A percentile compares a stretch with the other conserved stretches of the same genome.
These are phyloP conservation scores for Penicillium bialowiezense DNA, from an alignment of 495 filamentous ascomycete species.

Conservation along the genomic window DNA sequence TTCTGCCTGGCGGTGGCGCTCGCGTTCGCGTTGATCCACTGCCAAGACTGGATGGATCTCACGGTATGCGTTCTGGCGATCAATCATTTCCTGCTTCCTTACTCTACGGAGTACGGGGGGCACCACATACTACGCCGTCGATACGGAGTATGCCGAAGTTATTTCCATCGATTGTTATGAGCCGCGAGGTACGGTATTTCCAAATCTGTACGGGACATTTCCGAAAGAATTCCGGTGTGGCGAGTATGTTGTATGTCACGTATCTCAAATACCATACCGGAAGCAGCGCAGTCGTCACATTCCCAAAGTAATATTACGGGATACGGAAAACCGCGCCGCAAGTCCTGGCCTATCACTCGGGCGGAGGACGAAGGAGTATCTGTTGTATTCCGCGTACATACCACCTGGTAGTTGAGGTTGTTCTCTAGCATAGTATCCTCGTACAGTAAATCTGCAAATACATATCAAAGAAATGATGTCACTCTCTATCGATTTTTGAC, in stretches of 20 bases:
- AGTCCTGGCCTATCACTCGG: background rate
- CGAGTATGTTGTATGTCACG: constrained; percentile 10
- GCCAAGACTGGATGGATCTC: constrained; percentile 26
- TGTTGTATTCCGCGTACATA: too few species aligned
- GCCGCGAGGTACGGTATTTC: background rate
- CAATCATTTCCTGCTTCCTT: constrained; percentile 3
- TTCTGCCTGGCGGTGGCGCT: constrained; percentile 21
- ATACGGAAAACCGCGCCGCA: background rate
- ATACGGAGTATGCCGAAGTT: background rate
- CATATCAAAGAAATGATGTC: constrained; percentile 19
- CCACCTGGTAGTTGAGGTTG: constrained; percentile 7
- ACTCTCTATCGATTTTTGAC: too few species aligned
- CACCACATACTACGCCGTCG: too few species aligned
- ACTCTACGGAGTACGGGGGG: background rate
- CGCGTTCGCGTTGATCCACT: constrained; percentile 12
- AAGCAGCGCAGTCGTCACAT: constrained; percentile 12
- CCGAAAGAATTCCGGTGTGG: constrained; percentile 6
- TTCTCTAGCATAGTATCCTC: constrained; percentile 2
- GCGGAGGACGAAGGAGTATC: too few species aligned
- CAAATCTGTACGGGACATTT: constrained; percentile 17
- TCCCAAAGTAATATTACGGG: constrained; percentile 8
- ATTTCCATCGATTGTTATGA: constrained; percentile 3
- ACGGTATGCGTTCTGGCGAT: constrained; percentile 17
- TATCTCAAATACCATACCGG: constrained; percentile 26
- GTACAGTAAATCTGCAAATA: background rate